Conservation (phyloP, 2,329 filamentous ascomycete species). For the Botryotinia globosa region DNA sequence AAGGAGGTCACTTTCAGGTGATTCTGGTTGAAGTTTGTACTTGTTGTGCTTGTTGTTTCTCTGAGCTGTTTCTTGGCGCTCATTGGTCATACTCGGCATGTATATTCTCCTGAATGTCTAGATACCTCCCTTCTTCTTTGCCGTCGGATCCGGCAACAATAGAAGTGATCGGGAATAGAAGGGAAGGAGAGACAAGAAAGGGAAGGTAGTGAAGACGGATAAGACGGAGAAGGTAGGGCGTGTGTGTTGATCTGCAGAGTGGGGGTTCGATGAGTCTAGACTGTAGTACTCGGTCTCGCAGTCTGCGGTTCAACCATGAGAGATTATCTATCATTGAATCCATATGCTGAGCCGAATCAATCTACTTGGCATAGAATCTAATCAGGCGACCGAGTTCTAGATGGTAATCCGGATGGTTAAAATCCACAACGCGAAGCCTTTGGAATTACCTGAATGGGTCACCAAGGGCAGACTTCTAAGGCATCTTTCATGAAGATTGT, state of each 20-base stretch:
- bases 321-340: neutral
- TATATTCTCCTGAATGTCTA: neutral
- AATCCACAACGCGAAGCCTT: neutral
- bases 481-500: neutral
- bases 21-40: neutral
- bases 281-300: neutral
- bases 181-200: neutral
- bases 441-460: no score
- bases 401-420: neutral
- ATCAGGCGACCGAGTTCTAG: neutral
- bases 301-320: neutral
- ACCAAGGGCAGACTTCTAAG: neutral
- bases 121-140: neutral
- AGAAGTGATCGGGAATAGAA: neutral
- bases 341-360: neutral
- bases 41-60: neutral
- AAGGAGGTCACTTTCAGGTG: neutral
- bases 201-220: neutral
- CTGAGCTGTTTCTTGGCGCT: neutral
- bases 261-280: neutral
- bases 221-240: neutral
- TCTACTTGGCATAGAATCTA: neutral
- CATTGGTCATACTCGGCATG: neutral
- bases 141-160: neutral
- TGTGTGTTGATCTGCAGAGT: neutral